Evolutionary conservation across 768 basidiomycete species (phyloP), one percentile per base, ranked within the genome.

Genomic region (Tricholoma sp.): DNA sequence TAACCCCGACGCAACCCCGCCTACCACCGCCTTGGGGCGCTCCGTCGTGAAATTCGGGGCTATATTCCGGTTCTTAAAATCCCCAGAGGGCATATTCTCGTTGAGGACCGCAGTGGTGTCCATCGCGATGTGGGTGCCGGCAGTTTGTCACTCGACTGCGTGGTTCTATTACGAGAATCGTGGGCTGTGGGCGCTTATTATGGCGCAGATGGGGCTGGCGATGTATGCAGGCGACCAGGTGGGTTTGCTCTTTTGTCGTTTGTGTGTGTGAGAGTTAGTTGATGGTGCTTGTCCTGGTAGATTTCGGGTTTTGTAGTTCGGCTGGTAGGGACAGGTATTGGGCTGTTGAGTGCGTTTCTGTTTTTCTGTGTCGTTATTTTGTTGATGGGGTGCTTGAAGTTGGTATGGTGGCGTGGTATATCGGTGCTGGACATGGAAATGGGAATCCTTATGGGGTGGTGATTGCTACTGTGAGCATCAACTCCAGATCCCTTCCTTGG

Each of bases 171-270:
- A 76, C 51, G 62, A 61, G 6, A 72, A 78, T 48, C 73, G 72
- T 24, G 77, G 76, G 6, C 50, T 78, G 12, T 78, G 77, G 77
- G 75, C 73, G 10, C 63, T 78, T 57, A 77, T 78, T 37, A 77
- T 76, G 76, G 73, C 70, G 10, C 76, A 77, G 64, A 72, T 72
- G 41, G 74, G 66, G 8, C 62, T 78, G 44, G 74, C 74, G 11
- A 66, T 75, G 8, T 78, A 75, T 61, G 75, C 76, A 33, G 76
- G 76, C 32, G 76, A 77, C 60, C 76, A 76, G 62, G 74, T 74
- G 52, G 4, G 57, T 61, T 55, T 8, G 11, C 9, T 15, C n/a
- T 17, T n/a, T n/a, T 41, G 39, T 4, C 13, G 24, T 57, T 49
- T 44, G 31, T 33, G 13, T 24, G 11, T 24, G n/a, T 15, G 28